These are phyloP conservation scores for Penicillium italicum DNA, from an alignment of 2,329 filamentous ascomycete genomes.

Conservation along the genomic window DNA sequence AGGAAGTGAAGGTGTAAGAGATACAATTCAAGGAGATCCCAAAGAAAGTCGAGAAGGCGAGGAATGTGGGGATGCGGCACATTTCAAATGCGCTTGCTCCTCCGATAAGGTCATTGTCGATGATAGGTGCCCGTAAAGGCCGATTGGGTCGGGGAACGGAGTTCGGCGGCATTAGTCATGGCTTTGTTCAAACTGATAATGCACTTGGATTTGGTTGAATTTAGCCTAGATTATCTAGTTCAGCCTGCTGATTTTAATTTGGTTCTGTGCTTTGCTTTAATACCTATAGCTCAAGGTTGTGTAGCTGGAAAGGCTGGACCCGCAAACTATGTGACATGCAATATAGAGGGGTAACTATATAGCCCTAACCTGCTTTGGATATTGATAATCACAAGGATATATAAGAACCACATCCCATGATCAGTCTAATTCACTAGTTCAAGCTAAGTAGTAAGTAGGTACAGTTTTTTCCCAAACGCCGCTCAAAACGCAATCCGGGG, in stretches of 20 bases:
- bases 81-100: conserved; percentile 8
- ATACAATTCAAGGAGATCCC: not conserved
- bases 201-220: not conserved
- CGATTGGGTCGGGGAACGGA: conserved; percentile 19
- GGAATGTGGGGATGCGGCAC: conserved; percentile 20
- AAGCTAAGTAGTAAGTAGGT: conserved; percentile 3
- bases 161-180: conserved; percentile 23
- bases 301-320: not conserved
- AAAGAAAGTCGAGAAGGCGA: not conserved
- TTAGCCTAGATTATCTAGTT: not conserved
- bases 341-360: not conserved
- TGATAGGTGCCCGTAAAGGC: conserved; percentile 22
- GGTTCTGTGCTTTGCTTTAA: not conserved
- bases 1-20: not conserved
- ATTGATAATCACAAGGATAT: not conserved
- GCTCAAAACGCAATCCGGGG: not conserved
- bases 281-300: not conserved
- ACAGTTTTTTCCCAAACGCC: conserved; percentile 5
- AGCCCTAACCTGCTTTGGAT: not conserved
- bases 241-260: not conserved
- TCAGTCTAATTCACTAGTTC: not conserved
- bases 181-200: conserved; percentile 12
- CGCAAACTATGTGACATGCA: not conserved
- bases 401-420: not conserved
- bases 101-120: conserved; percentile 12